These are phyloP conservation scores for Trypanosoma brucei DNA, from an alignment of 208 protist genomes.

Conservation along the genomic window DNA sequence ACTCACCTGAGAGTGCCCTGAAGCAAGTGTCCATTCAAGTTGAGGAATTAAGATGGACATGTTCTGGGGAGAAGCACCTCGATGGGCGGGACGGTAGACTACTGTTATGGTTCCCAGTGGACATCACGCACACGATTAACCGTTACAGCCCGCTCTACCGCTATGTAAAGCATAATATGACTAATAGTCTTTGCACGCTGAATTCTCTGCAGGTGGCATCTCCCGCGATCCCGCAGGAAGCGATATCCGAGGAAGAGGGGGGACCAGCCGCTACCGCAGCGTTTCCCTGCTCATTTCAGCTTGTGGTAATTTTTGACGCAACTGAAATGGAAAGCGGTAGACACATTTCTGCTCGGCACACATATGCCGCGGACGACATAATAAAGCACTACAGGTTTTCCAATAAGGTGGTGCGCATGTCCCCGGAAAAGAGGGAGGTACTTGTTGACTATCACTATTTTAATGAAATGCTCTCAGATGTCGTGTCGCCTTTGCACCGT, in stretches of 20 bases:
- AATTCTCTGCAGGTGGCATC: neutral
- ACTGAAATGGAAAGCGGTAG: conserved; percentile 73
- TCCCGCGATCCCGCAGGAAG: neutral
- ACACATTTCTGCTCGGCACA: conserved; percentile 64
- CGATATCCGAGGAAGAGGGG: conserved; percentile 1
- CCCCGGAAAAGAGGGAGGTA: conserved; percentile 44
- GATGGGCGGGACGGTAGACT: conserved; percentile 42
- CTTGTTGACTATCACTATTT: conserved; percentile 84
- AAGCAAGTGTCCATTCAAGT: conserved; percentile 59
- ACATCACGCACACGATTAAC: conserved; percentile 70
- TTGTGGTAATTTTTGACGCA: conserved; percentile 77
- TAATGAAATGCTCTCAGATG: conserved; percentile 59
- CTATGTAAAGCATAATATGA: conserved; percentile 32
- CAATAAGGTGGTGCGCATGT: conserved; percentile 63
- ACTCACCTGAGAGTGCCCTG: conserved; percentile 5
- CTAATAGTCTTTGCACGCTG: neutral
- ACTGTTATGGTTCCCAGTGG: conserved; percentile 72
- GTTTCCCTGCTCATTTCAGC: conserved; percentile 40
- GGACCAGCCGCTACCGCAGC: neutral
- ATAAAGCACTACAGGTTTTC: conserved; percentile 74
- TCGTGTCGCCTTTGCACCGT: neutral
- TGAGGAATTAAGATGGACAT: conserved; percentile 72
- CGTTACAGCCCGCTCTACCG: conserved; percentile 67
- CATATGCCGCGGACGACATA: conserved; percentile 67
- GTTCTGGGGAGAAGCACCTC: conserved; percentile 53